These are phyloP conservation scores for Naganishia kalamii DNA, from an alignment of 768 basidiomycete genomes.

Conservation along the genomic window DNA sequence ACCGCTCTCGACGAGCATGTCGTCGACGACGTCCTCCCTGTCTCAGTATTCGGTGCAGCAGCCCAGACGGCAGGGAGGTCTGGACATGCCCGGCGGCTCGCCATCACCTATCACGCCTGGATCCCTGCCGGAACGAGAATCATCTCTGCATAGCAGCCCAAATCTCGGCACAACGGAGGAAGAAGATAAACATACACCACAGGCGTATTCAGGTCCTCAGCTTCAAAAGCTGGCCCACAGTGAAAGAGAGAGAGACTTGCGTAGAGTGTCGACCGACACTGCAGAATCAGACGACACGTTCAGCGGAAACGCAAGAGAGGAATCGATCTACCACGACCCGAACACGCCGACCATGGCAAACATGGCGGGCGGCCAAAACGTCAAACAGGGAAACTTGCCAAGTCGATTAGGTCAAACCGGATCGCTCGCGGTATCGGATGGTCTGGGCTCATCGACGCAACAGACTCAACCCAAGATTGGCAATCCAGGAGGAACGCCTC, in stretches of 20 bases:
- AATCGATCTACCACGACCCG: neutral
- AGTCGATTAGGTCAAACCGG: neutral
- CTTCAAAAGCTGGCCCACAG: neutral
- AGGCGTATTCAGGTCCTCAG: neutral
- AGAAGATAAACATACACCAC: neutral
- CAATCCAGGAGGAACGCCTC: conserved; percentile 8
- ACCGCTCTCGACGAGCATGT: conserved; percentile 10
- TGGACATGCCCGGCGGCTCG: neutral
- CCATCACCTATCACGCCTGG: neutral
- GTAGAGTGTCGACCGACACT: neutral
- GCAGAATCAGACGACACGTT: neutral
- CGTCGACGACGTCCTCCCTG: conserved; percentile 1
- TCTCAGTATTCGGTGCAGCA: conserved; percentile 5
- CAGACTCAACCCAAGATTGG: neutral
- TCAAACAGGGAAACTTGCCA: neutral
- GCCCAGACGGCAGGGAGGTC: neutral
- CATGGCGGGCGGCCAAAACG: neutral
- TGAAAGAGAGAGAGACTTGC: neutral
- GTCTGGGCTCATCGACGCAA: neutral
- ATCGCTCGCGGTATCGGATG: neutral
- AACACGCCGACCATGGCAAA: neutral
- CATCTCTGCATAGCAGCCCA: neutral
- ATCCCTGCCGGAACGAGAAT: conserved; percentile 6
- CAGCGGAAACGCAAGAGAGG: neutral
- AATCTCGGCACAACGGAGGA: neutral